Percentiles rank a stretch among this genome's conserved stretches.
These are phyloP conservation scores for Hyaloperonospora brassicae DNA, from an alignment of 352 stramenopile species.

Conservation along the genomic window DNA sequence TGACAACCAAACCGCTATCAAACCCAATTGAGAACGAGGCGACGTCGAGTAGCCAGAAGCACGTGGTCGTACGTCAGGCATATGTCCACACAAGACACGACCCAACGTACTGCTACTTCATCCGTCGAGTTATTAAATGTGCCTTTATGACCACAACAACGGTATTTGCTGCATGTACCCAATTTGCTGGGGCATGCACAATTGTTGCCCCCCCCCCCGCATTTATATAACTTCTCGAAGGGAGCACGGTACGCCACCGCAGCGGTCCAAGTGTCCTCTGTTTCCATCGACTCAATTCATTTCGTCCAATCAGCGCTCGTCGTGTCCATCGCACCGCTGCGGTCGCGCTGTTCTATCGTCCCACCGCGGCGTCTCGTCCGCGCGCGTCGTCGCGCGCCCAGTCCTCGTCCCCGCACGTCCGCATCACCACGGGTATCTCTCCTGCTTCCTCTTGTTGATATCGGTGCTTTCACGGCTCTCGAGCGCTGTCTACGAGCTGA, in stretches of 20 bases:
- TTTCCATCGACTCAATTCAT: neutral
- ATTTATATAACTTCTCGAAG: neutral
- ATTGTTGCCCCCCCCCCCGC: too few species aligned
- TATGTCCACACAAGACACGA: too few species aligned
- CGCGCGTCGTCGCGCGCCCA: neutral
- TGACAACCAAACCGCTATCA: conserved; percentile 1
- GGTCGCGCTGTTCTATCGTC: conserved; percentile 18
- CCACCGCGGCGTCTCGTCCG: conserved; percentile 2
- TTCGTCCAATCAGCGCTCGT: conserved; percentile 22
- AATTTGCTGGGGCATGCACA: too few species aligned
- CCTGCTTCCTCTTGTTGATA: neutral
- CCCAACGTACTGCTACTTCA: too few species aligned
- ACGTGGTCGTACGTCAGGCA: too few species aligned
- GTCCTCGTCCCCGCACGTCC: neutral
- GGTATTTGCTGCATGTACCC: too few species aligned
- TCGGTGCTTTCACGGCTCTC: neutral
- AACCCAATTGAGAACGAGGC: neutral
- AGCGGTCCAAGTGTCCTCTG: neutral
- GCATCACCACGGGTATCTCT: neutral
- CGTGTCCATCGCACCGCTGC: conserved; percentile 20
- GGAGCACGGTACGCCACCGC: neutral
- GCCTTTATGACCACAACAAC: too few species aligned
- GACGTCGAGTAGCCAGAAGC: neutral
- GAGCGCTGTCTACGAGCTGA: conserved; percentile 3
- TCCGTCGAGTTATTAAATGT: too few species aligned